Evolutionary conservation across 371 early-diverging fungal species (phyloP).

Genomic region (Syncephalastrum sp.): DNA sequence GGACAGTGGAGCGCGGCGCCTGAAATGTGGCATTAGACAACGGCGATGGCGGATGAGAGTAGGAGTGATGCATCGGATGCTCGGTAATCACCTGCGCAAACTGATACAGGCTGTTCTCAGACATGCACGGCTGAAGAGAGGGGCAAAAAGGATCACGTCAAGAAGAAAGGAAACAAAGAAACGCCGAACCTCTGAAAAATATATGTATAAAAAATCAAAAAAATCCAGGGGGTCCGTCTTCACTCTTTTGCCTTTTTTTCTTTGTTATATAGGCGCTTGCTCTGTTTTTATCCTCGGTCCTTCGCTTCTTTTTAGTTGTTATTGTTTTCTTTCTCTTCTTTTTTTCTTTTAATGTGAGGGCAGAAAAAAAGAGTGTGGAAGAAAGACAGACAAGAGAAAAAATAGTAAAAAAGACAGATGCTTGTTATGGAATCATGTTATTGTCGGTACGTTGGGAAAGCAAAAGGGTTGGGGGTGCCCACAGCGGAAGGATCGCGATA

Average conservation of each 20-base stretch:
- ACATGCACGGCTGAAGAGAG: conserved; percentile 17
- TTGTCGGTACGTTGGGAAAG: too few species aligned
- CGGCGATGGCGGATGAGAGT: conserved; percentile 11
- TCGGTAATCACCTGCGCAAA: conserved; percentile 46
- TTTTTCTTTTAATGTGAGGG: not conserved
- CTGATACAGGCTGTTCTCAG: conserved; percentile 45
- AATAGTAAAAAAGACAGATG: not conserved
- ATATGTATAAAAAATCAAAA: conserved; percentile 1
- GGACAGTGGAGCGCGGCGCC: conserved; percentile 4
- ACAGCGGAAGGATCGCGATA: too few species aligned
- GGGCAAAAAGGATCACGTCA: conserved; percentile 7
- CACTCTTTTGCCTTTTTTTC: not conserved
- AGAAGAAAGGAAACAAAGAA: conserved; percentile 15
- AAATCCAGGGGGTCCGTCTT: conserved; percentile 1
- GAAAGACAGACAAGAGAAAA: conserved; percentile 1
- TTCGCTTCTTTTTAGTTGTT: conserved; percentile 4
- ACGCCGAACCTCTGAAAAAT: too few species aligned
- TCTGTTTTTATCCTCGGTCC: not conserved
- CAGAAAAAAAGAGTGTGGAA: not conserved
- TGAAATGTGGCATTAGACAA: conserved; percentile 3
- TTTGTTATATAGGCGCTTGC: conserved; percentile 1
- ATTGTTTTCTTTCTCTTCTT: not conserved
- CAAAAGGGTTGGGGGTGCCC: too few species aligned
- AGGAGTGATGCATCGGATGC: conserved; percentile 20
- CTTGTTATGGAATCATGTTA: conserved; percentile 3